A percentile compares a stretch with the other conserved stretches of the same genome.
phyloP scores from a whole-genome alignment of 495 filamentous ascomycete genomes.

The Aspergillus homomorphus region DNA sequence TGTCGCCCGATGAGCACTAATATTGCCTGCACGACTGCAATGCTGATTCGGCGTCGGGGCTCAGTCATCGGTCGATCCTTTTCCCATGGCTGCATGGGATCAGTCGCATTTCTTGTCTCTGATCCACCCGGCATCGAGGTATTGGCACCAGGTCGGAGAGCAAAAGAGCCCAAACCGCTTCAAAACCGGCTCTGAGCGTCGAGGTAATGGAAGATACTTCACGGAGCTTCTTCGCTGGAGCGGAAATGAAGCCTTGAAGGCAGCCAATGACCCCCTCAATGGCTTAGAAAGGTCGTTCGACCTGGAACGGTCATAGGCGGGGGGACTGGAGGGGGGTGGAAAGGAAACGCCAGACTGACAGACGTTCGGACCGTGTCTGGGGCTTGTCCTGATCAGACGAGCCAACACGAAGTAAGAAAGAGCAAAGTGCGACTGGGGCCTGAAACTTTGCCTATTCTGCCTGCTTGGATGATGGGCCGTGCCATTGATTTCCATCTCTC shows the following conservation, averaged over 20 bases:
- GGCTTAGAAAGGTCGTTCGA: conserved; percentile 7
- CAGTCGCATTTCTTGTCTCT: conserved; percentile 7
- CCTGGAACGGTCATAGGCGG: conserved; percentile 8
- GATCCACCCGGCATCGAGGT: conserved; percentile 13
- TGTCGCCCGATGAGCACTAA: neutral
- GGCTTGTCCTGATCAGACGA: neutral
- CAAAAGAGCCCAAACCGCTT: neutral
- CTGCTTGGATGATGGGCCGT: neutral
- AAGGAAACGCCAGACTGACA: neutral
- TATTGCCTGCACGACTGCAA: neutral
- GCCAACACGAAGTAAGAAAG: neutral
- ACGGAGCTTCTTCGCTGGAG: neutral
- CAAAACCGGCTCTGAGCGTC: neutral
- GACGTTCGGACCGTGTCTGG: conserved; percentile 6
- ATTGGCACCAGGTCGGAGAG: neutral
- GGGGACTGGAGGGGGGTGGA: too few relatives aligned
- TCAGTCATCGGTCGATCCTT: conserved; percentile 1
- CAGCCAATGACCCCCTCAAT: conserved; percentile 17
- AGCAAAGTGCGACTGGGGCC: neutral
- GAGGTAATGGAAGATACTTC: neutral
- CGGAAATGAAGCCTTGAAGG: conserved; percentile 14
- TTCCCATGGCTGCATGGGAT: neutral
- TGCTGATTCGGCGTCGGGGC: neutral
- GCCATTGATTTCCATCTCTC: neutral
- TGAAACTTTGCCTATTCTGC: neutral